A percentile compares a stretch with the other conserved stretches of the same genome.
Evolutionary conservation across 192 early-diverging fungal genomes (phyloP).

Genomic region (Gonapodya prolifera): DNA sequence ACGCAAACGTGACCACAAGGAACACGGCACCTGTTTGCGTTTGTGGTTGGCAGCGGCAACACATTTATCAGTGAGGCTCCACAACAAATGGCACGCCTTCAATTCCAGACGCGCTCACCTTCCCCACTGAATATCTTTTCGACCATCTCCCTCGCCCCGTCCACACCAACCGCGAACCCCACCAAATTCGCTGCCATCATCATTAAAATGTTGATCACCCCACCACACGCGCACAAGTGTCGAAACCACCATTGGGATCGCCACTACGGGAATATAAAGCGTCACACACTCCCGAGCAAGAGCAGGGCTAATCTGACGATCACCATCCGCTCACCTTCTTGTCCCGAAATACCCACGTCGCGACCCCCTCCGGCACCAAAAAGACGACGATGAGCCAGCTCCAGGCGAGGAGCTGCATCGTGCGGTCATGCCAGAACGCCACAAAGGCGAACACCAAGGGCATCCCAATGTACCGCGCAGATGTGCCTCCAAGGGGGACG

Average conservation of each 20-base stretch:
- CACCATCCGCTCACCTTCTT: neutral
- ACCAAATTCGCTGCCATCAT: constrained; percentile 96
- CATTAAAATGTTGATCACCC: constrained; percentile 69
- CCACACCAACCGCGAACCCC: constrained; percentile 85
- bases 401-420: constrained; percentile 70
- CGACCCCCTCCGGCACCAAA: constrained; percentile 73
- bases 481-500: constrained; percentile 76
- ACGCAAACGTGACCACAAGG: constrained; percentile 28
- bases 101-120: constrained; percentile 22
- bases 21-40: constrained; percentile 24
- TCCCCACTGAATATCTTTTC: constrained; percentile 41
- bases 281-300: neutral
- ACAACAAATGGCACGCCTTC: constrained; percentile 12
- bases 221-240: constrained; percentile 68
- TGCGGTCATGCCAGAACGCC: constrained; percentile 85
- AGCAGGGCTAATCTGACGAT: neutral
- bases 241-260: constrained; percentile 47
- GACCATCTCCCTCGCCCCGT: constrained; percentile 66
- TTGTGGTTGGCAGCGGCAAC: constrained; percentile 9
- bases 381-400: constrained; percentile 79
- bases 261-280: constrained; percentile 22
- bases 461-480: constrained; percentile 57
- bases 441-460: constrained; percentile 92
- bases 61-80: constrained; percentile 8
- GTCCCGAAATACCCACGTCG: constrained; percentile 32